These are phyloP conservation scores for Wickerhamomyces hampshirensis DNA, from an alignment of 805 yeast species.

Conservation along the genomic window DNA sequence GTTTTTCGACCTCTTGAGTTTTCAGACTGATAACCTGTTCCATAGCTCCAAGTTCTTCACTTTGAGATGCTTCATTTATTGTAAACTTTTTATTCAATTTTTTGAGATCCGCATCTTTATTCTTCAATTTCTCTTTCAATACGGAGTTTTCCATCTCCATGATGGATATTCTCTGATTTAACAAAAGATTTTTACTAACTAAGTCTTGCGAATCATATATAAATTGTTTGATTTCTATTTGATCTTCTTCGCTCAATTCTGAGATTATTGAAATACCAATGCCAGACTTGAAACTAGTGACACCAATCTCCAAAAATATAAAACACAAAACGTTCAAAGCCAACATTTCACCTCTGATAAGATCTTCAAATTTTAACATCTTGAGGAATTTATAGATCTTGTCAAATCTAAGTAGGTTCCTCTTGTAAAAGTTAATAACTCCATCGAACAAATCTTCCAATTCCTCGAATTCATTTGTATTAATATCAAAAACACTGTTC, in stretches of 20 bases:
- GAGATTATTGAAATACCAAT: constrained; percentile 11
- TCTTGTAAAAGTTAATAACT: too few relatives aligned
- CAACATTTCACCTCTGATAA: constrained; percentile 7
- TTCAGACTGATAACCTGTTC: not conserved
- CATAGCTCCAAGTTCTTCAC: not conserved
- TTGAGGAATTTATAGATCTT: constrained; percentile 6
- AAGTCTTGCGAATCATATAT: constrained; percentile 20
- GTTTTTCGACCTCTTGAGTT: not conserved
- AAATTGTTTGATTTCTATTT: constrained; percentile 11
- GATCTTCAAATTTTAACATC: constrained; percentile 5
- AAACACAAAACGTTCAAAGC: constrained; percentile 13
- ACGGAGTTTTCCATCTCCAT: constrained; percentile 13
- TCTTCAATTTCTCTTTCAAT: constrained; percentile 5
- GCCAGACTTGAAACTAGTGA: constrained; percentile 15
- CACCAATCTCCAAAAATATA: constrained; percentile 15
- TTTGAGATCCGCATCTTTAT: constrained; percentile 1
- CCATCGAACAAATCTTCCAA: constrained; percentile 3
- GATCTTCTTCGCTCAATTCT: constrained; percentile 10
- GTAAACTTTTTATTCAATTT: constrained; percentile 1
- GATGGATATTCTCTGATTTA: constrained; percentile 12
- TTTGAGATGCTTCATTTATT: not conserved
- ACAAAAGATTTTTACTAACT: constrained; percentile 16
- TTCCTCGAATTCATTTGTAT: not conserved
- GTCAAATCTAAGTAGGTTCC: not conserved
- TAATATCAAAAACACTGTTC: not conserved